Evolutionary conservation across 176 grass and related monocot genomes (phyloP), one percentile per base, ranked within the genome.

Genomic region (Metroxylon sagu): DNA sequence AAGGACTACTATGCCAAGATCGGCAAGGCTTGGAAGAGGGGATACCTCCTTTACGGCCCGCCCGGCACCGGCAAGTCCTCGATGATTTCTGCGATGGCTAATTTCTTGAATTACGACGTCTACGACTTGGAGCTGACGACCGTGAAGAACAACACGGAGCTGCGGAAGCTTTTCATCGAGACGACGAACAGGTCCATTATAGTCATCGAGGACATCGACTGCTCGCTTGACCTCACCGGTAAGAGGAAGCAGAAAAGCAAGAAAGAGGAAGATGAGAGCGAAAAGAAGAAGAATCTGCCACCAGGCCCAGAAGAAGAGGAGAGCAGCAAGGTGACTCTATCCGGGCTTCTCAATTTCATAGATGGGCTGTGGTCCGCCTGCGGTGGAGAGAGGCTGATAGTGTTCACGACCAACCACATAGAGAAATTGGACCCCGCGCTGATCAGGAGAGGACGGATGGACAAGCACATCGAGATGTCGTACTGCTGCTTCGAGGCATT

Each of bases 1-100:
- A 91, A 86, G 73, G 83, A 75, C 3, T 91, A 83, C 83, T 91
- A 86, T 26, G 16, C 66, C 31, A 59, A 72, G 56, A 72, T 91
- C 0, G 88, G 88, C 60, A 78, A 74, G 74, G 73, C 74, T 2
- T 54, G 58, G 53, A 78, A 78, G 65, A 51, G 77, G 70, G 69
- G 16, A 64, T 83, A 83, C 69, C 80, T 83, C 0, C 58, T 83
- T 0, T 48, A 77, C 58, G 69, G 80, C 17, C 63, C 69, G 0
- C 80, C 80, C 0, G 74, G 74, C 27, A 83, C 74, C 23, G 80
- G 80, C 74, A 83, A 77, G 74, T 77, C 74, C 7, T 52, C 62
- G 52, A 77, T 83, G 69, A 49, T 83, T 83, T 74, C 74, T 15
- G 74, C 74, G 68, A 77, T 83, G 80, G 74, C 80, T 35, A 83